Evolutionary conservation across 768 basidiomycete genomes (phyloP).

Genomic region (Filobasidium wieringae): DNA sequence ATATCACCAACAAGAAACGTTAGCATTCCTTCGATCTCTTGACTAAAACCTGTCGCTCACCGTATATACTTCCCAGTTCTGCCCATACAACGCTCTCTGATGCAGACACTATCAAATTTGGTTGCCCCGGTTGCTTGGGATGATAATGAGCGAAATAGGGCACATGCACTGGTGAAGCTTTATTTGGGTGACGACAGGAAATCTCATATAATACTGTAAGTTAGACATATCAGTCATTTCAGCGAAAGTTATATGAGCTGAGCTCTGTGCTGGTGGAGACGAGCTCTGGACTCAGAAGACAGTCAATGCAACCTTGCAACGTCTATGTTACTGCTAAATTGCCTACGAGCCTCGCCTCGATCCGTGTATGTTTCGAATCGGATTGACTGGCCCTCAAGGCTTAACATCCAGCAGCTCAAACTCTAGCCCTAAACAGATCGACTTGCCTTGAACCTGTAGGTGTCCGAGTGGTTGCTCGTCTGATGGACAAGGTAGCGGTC

Average conservation of each 20-base stretch:
- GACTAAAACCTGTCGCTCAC: neutral
- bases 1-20: conserved; percentile 55
- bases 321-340: conserved; percentile 62
- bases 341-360: conserved; percentile 48
- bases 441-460: too few species aligned
- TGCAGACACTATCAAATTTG: conserved; percentile 72
- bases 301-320: conserved; percentile 50
- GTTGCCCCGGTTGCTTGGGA: conserved; percentile 57
- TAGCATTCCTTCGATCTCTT: conserved; percentile 19
- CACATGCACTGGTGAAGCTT: conserved; percentile 46
- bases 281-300: conserved; percentile 54
- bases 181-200: conserved; percentile 53
- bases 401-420: conserved; percentile 13
- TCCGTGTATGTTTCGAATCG: too few species aligned
- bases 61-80: conserved; percentile 45
- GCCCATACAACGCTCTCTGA: conserved; percentile 52
- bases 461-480: conserved; percentile 53
- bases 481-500: conserved; percentile 62
- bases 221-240: conserved; percentile 38
- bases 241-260: neutral
- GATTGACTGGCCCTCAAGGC: neutral
- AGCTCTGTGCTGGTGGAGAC: conserved; percentile 33
- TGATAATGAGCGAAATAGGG: conserved; percentile 51
- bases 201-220: conserved; percentile 57
- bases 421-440: neutral